These are phyloP conservation scores for Camillea tinctor DNA, from an alignment of 2,329 filamentous ascomycete species.

Conservation along the genomic window DNA sequence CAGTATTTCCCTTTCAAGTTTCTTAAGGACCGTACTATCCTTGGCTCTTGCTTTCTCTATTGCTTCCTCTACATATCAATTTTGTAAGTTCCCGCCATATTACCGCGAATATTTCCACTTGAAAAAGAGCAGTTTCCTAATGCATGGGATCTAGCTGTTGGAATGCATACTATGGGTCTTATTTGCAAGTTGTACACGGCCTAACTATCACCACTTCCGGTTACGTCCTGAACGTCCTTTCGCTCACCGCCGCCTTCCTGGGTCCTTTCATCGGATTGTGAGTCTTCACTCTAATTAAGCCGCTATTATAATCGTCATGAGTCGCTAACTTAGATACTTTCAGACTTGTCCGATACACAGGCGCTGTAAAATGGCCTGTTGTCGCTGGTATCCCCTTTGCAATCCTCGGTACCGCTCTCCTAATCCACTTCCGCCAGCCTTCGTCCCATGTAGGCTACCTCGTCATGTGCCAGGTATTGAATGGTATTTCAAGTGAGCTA, in stretches of 20 bases:
- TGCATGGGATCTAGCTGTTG: constrained; percentile 20
- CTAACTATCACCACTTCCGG: constrained; percentile 38
- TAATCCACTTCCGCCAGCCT: too few species aligned
- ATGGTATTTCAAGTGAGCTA: constrained; percentile 43
- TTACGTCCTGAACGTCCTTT: constrained; percentile 46
- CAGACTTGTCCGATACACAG: too few species aligned
- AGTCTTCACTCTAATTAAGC: constrained; percentile 6
- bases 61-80: constrained; percentile 57
- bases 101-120: too few species aligned
- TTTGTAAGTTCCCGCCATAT: constrained; percentile 43
- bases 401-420: too few species aligned
- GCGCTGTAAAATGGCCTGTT: constrained; percentile 32
- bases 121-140: too few species aligned
- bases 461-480: constrained; percentile 55
- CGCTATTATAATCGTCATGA: too few species aligned
- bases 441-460: constrained; percentile 42
- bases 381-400: constrained; percentile 36
- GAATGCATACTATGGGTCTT: constrained; percentile 52
- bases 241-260: constrained; percentile 46
- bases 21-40: constrained; percentile 41
- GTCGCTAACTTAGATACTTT: too few species aligned
- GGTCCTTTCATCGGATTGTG: constrained; percentile 45
- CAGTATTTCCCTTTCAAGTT: constrained; percentile 50
- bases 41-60: constrained; percentile 44
- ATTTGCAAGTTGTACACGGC: constrained; percentile 46